These are phyloP conservation scores for Psilocybe azurescens DNA, from an alignment of 768 basidiomycete genomes.

Conservation along the genomic window DNA sequence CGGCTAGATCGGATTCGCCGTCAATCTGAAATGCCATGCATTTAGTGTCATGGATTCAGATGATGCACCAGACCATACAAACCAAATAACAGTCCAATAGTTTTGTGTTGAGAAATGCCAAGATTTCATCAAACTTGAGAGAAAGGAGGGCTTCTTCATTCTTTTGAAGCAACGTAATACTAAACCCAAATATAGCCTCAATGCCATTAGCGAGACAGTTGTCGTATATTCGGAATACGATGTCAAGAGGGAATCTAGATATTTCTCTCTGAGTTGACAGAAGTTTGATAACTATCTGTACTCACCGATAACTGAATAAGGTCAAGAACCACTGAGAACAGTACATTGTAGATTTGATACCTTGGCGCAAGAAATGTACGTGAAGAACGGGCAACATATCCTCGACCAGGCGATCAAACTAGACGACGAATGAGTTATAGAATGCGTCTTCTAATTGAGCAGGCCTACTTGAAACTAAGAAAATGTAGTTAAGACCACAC, in stretches of 20 bases:
- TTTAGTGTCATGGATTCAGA: no score
- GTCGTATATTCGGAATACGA: constrained; percentile 97
- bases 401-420: constrained; percentile 96
- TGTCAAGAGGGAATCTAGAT: constrained; percentile 85
- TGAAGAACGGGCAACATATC: constrained; percentile 93
- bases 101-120: constrained; percentile 80
- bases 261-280: neutral
- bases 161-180: constrained; percentile 82
- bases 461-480: constrained; percentile 30
- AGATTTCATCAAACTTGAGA: constrained; percentile 91
- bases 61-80: constrained; percentile 1
- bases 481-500: neutral
- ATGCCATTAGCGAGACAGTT: constrained; percentile 96
- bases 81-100: constrained; percentile 85
- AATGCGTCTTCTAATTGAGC: neutral
- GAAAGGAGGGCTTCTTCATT: constrained; percentile 81
- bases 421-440: constrained; percentile 5
- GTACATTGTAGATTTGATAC: constrained; percentile 97
- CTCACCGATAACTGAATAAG: constrained; percentile 91
- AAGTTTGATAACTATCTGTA: neutral
- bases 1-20: constrained; percentile 29
- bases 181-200: constrained; percentile 96
- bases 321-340: constrained; percentile 99
- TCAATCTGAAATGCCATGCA: constrained; percentile 8
- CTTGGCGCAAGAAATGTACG: constrained; percentile 91